Evolutionary conservation across 805 yeast species (phyloP).

Genomic region (Metschnikowia koreensis): DNA sequence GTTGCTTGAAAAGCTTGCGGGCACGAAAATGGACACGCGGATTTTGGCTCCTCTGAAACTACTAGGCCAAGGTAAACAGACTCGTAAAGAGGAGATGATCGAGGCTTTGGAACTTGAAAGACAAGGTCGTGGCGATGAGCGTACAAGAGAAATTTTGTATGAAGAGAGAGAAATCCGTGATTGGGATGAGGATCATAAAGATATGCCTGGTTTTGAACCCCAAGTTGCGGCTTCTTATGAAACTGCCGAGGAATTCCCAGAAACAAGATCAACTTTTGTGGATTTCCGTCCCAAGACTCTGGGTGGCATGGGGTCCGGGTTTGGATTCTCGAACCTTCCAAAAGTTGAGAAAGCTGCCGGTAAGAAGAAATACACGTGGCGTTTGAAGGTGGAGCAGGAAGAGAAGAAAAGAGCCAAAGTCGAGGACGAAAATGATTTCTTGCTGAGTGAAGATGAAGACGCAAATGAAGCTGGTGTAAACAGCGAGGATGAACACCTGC

Average conservation of each 20-base stretch:
- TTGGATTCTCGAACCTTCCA: conserved; percentile 59
- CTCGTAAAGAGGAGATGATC: conserved; percentile 65
- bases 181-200: conserved; percentile 42
- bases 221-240: not conserved
- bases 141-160: conserved; percentile 60
- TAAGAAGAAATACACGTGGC: conserved; percentile 72
- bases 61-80: conserved; percentile 71
- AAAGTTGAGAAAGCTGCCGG: conserved; percentile 36
- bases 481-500: conserved; percentile 20
- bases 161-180: conserved; percentile 65
- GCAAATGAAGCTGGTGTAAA: conserved; percentile 16
- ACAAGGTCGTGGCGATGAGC: conserved; percentile 67
- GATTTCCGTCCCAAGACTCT: conserved; percentile 66
- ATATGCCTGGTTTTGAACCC: not conserved
- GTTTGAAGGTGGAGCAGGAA: conserved; percentile 35
- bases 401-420: conserved; percentile 38
- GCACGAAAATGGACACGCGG: conserved; percentile 67
- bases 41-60: conserved; percentile 69
- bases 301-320: conserved; percentile 66
- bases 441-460: conserved; percentile 30
- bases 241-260: conserved; percentile 10
- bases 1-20: conserved; percentile 67
- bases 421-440: conserved; percentile 66
- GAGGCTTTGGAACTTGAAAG: conserved; percentile 73
- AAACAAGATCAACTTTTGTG: conserved; percentile 46